A percentile compares a stretch with the other conserved stretches of the same genome.
Evolutionary conservation across 2,329 filamentous ascomycete species (phyloP).

Genomic region (Teratosphaeria epicoccoides): DNA sequence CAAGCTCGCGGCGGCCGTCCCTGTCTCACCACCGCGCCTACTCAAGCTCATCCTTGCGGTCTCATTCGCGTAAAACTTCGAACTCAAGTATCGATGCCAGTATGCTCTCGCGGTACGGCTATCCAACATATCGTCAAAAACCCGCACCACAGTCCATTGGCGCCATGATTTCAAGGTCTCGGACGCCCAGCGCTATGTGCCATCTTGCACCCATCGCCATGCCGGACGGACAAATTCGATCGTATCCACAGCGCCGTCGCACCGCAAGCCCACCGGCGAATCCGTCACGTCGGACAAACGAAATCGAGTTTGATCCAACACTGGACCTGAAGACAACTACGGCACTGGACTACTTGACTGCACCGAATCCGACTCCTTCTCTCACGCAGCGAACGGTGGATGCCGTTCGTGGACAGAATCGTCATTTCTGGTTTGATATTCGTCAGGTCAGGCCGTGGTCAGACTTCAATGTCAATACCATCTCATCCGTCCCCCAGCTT

Average conservation of each 20-base stretch:
- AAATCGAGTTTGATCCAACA: constrained; percentile 28
- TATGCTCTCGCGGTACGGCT: constrained; percentile 51
- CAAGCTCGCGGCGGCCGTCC: constrained; percentile 12
- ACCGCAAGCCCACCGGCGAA: constrained; percentile 29
- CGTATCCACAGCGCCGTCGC: constrained; percentile 19
- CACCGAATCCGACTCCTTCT: constrained; percentile 68
- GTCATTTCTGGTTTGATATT: constrained; percentile 94
- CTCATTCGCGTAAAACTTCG: constrained; percentile 24
- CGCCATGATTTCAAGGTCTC: constrained; percentile 17
- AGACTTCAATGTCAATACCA: constrained; percentile 61
- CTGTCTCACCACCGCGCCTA: constrained; percentile 14
- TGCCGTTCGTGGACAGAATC: constrained; percentile 58
- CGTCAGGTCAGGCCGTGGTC: constrained; percentile 78
- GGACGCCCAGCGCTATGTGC: constrained; percentile 26
- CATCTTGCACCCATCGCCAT: constrained; percentile 26
- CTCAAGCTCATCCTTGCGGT: constrained; percentile 14
- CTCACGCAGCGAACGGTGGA: constrained; percentile 65
- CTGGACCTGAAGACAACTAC: constrained; percentile 47
- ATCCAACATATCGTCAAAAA: constrained; percentile 59
- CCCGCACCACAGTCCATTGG: constrained; percentile 24
- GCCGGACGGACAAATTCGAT: constrained; percentile 21
- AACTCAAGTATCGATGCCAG: constrained; percentile 25
- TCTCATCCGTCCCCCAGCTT: constrained; percentile 63
- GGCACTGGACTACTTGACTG: constrained; percentile 66
- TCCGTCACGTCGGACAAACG: constrained; percentile 33